Evolutionary conservation across 1,139 yeast species (phyloP).

Genomic region (Meyerozyma elateridarum): DNA sequence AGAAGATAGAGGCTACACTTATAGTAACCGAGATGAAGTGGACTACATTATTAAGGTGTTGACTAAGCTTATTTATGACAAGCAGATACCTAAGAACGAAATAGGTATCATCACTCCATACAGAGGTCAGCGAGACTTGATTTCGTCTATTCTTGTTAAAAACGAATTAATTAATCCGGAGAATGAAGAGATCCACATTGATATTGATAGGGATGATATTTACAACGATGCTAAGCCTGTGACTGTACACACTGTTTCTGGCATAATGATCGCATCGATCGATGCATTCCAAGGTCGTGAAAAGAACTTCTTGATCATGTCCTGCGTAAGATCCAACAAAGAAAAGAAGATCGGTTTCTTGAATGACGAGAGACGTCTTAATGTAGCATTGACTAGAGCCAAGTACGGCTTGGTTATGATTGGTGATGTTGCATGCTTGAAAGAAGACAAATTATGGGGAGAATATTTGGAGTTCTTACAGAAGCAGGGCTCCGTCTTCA

Average conservation of each 20-base stretch:
- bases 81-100: constrained; percentile 43
- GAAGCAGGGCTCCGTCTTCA: constrained; percentile 14
- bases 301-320: constrained; percentile 52
- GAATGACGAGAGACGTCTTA: constrained; percentile 51
- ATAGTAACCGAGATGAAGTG: constrained; percentile 51
- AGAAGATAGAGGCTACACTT: constrained; percentile 51
- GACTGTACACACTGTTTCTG: constrained; percentile 58
- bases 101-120: constrained; percentile 72
- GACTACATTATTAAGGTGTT: constrained; percentile 41
- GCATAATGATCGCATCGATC: constrained; percentile 63
- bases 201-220: constrained; percentile 54
- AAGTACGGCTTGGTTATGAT: constrained; percentile 50
- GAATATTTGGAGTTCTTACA: constrained; percentile 40
- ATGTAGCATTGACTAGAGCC: constrained; percentile 64
- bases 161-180: constrained; percentile 56
- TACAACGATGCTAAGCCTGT: constrained; percentile 45
- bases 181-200: constrained; percentile 42
- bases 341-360: constrained; percentile 54
- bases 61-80: constrained; percentile 48
- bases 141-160: constrained; percentile 45
- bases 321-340: constrained; percentile 55
- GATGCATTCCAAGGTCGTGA: constrained; percentile 70
- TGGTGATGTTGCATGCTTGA: constrained; percentile 52
- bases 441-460: constrained; percentile 45
- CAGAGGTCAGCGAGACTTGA: constrained; percentile 64